Percentiles rank a stretch among this genome's conserved stretches.
phyloP scores from a whole-genome alignment of 805 yeast genomes.

The Maudiozyma serrabonitensis region DNA sequence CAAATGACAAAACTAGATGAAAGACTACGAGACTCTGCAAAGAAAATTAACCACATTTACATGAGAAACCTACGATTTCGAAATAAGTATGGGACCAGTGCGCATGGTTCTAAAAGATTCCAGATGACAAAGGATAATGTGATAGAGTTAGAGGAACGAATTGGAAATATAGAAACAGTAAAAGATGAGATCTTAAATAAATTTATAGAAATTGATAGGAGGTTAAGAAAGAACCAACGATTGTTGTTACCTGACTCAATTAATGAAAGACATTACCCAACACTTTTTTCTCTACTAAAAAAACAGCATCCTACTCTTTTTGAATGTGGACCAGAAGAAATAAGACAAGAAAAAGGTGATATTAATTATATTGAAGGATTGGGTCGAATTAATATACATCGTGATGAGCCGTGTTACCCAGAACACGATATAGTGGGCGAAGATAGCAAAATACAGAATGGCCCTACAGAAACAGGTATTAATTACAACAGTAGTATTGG shows the following conservation, averaged over 20 bases:
- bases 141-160: slow-evolving; percentile 4
- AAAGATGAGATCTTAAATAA: slow-evolving; percentile 11
- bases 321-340: slow-evolving; percentile 7
- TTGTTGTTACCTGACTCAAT: slow-evolving; percentile 30
- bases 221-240: slow-evolving; percentile 30
- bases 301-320: slow-evolving; percentile 5
- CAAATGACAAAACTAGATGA: slow-evolving; percentile 21
- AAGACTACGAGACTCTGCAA: slow-evolving; percentile 16
- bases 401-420: no score
- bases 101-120: slow-evolving; percentile 6
- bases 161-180: slow-evolving; percentile 8
- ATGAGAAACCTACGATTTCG: slow-evolving; percentile 9
- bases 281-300: slow-evolving; percentile 26
- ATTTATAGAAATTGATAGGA: slow-evolving; percentile 29
- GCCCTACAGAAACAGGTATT: no score
- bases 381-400: no score
- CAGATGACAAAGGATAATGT: slow-evolving; percentile 5
- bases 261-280: slow-evolving; percentile 37
- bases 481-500: no score
- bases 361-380: neutral
- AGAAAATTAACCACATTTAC: slow-evolving; percentile 16
- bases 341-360: slow-evolving; percentile 10
- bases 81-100: slow-evolving; percentile 5
- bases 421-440: no score
- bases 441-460: no score